Base-by-base conservation (phyloP, 768 basidiomycete genomes). In the Mycena capillaripes region DNA sequence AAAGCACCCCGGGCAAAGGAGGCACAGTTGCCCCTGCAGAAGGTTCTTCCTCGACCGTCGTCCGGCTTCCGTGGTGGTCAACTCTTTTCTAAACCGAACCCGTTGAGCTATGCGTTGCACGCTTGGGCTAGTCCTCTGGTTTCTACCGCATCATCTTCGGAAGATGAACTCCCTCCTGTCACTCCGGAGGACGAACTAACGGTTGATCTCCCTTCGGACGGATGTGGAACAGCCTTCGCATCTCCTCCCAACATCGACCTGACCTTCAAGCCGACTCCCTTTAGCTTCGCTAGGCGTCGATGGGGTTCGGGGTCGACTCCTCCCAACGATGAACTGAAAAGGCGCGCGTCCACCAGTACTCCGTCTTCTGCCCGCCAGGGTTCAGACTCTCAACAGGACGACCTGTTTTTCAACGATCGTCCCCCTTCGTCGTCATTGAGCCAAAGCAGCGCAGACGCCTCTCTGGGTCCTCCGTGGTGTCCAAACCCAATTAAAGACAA, bases 201-300 rank as follows among this genome's bases (percentile, higher is more conserved):
- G 72, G 88, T 88, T 58, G 86, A 87, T 59, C 84, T 83, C 62
- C 84, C 84, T n/a, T 88, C 89, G 36, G 86, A 87, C 53, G 89
- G 89, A 9, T 90, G 88, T 3, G 88, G 89, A 66, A 87, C 89
- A 69, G 80, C 82, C 27, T 81, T 80, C 36, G 80, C 84, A 5
- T 79, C 89, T 40, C 82, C 87, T 27, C 82, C 86, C 25, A 81
- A 82, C 61, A 83, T 71, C 40, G 66, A 64, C 30, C 76, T 90
- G 76, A 88, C 86, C 27, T 88, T 86, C 79, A 90, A 89, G 60
- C 91, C 91, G 19, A 89, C 90, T 42, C 91, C 91, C n/a, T 86
- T 88, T 79, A 86, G 86, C 74, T 91, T 89, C 78, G 90, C 91
- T 10, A 87, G 86, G 75, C 88, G 89, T 63, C 87, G 90, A 69